Evolutionary conservation across 2,329 filamentous ascomycete species (phyloP), one percentile per base, ranked within the genome.

Genomic region (Aspergillus viridinutans): DNA sequence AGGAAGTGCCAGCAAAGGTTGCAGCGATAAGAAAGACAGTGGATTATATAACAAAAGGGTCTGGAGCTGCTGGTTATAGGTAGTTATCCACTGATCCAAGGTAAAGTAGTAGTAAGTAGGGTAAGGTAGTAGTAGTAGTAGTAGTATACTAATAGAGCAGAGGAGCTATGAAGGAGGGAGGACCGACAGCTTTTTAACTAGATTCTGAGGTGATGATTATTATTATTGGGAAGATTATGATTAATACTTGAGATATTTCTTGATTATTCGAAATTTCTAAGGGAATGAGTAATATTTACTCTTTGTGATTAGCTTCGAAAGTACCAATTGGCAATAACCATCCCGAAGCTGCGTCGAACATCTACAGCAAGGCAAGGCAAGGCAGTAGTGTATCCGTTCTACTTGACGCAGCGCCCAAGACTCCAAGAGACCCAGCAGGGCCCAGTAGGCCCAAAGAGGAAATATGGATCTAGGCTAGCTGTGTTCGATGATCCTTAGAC

Each of bases 51-150:
- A 25, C 43, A 17, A 21, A 26, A 47, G 43, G 43, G 4, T 47
- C 20, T 25, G 23, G 21, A 21, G 42, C 21, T 21, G 23, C 43
- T 25, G 23, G 20, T 47, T 47, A 26, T 54, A 32, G 45, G 49
- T 42, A 42, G 40, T 57, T 57, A 58, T 51, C 51, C 45, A 47
- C 26, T 23, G 14, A 25, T 26, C 43, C 43, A 47, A 47, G 43
- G 43, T 47, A 23, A 25, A 25, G n/a, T 7, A 25, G 12, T 47
- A 23, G 23, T 47, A 38, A 38, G 32, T 38, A 38, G 32, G 14
- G 32, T 38, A 38, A 17, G 14, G 32, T 35, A 35, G 32, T 35
- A 35, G 26, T 28, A 10, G 32, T 35, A 32, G 12, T 32, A 17
- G 29, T 4, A 35, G 32, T 35, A 35, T 17, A 38, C 32, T 17